Evolutionary conservation across 2,329 filamentous ascomycete species (phyloP), one percentile per base, ranked within the genome.

Genomic region (Thielaviopsis euricoi): DNA sequence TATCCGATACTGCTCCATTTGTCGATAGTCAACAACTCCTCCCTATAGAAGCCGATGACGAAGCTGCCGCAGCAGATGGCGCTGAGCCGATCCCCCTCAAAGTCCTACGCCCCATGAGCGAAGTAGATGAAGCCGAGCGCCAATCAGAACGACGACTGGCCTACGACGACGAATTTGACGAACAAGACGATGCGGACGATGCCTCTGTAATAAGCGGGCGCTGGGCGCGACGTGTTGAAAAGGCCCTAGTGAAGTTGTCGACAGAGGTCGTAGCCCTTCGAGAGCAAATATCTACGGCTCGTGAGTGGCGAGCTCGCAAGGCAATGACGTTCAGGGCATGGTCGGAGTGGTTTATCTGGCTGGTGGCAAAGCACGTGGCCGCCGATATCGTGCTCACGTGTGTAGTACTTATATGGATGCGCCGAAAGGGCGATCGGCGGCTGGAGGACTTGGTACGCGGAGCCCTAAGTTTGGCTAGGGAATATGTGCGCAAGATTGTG

Each of bases 241-340:
- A 83, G 50, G 87, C 89, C 22, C 76, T 97, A 58, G 87, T 91
- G 58, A 87, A 89, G 64, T 83, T 97, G 72, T 95, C 90, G 5
- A 86, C 89, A 17, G 93, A 98, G 71, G 82, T 98, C 33, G 90
- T 93, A 1, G 93, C 93, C 0, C 71, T 97, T 61, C 80, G 93
- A 40, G 93, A 98, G 70, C 90, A 97, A 67, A 85, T 97, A 63
- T 85, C 89, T 57, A 79, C 82, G 0, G 83, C 87, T 0, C 77
- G 86, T 13, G 80, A 91, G 63, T 86, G 86, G 72, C 79, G 80
- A 61, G 78, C 80, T 19, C 80, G 79, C 63, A 83, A 78, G 63
- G 79, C 80, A 61, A 80, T 79, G 61, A 83, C 79, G 57, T 69
- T 86, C 23, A 76, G 81, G 53, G 77, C 82, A 1, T 94, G 88